Percentiles rank a stretch among this genome's conserved stretches.
Conservation (phyloP, 768 basidiomycete species). For the Neoboletus magnificus region DNA sequence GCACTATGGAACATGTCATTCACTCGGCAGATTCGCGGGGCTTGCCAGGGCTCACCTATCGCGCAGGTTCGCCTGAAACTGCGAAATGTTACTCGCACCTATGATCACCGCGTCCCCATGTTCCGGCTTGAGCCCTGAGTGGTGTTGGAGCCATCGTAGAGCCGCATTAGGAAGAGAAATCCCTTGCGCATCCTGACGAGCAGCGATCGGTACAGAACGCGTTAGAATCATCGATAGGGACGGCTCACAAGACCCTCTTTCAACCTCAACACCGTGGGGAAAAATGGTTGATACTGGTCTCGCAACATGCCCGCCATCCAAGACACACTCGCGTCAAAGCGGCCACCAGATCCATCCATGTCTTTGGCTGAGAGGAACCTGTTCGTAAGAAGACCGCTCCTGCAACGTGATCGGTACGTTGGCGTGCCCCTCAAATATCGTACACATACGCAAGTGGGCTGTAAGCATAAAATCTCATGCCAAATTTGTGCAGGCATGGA, state of each 20-base stretch:
- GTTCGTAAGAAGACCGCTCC: not conserved
- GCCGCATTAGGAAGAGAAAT: not conserved
- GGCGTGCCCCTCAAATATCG: not conserved
- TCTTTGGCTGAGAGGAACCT: not conserved
- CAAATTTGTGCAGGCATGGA: not conserved
- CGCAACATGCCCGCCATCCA: not conserved
- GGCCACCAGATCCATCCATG: not conserved
- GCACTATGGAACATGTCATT: not conserved
- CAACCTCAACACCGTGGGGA: constrained; percentile 1
- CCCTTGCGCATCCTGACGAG: not conserved
- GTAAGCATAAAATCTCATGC: not conserved
- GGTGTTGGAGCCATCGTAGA: not conserved
- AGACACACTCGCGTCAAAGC: not conserved
- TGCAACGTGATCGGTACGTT: not conserved
- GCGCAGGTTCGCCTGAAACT: not conserved
- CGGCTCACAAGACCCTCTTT: constrained; percentile 5
- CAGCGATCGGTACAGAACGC: not conserved
- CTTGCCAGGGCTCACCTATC: not conserved
- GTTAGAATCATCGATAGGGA: not conserved
- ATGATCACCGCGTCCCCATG: not conserved
- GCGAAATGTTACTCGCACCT: not conserved
- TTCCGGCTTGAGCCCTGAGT: not conserved
- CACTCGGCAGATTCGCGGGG: not conserved
- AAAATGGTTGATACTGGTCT: not conserved
- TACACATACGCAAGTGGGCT: not conserved